Evolutionary conservation across 1,284 basidiomycete genomes (phyloP), one percentile per base, ranked within the genome.

Genomic region (Heterobasidion occidentale): DNA sequence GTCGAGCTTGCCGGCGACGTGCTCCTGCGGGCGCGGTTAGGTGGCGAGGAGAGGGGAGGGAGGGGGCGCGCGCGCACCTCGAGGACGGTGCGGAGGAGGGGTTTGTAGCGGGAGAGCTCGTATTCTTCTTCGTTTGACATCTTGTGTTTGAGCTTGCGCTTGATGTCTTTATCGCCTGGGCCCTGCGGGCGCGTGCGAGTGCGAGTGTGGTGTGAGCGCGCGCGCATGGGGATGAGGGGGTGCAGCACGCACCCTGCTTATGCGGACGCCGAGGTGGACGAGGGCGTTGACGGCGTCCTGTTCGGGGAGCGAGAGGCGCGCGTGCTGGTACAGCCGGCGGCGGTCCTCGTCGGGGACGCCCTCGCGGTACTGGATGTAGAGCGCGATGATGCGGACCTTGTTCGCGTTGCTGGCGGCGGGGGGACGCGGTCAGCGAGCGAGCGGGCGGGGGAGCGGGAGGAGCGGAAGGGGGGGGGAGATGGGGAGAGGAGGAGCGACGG

Each of bases 271-370:
- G 38, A 99, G 74, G 64, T 90, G 81, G 5, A 84, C 77, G 57
- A 99, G 74, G 44, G 94, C 90, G 71, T 98, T 95, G 51, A 98
- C 81, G 36, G 94, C 91, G 65, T 98, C 96, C 74, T 97, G 94
- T 68, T 99, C 97, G 20, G 90, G 80, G 54, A 95, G 72, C 3
- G 84, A 83, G 50, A 99, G 74, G 36, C 93, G 79, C n/a, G 97
- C 97, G 69, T 99, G 97, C 69, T 98, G 95, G 70, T 96, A 99
- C 58, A 99, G 72, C 57, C 97, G 78, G 60, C 94, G 83, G 56
- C 93, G 84, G 72, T 99, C 97, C 68, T 99, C 97, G 58, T 98
- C 96, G 17, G 96, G 94, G 9, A 99, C 96, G 50, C 97, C 97
- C 65, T 99, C 96, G 49, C 94, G 88, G 71, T 90, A 86, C 70